These are phyloP conservation scores for Syzygium aromaticum DNA, from an alignment of 345 rosid species.

Conservation along the genomic window DNA sequence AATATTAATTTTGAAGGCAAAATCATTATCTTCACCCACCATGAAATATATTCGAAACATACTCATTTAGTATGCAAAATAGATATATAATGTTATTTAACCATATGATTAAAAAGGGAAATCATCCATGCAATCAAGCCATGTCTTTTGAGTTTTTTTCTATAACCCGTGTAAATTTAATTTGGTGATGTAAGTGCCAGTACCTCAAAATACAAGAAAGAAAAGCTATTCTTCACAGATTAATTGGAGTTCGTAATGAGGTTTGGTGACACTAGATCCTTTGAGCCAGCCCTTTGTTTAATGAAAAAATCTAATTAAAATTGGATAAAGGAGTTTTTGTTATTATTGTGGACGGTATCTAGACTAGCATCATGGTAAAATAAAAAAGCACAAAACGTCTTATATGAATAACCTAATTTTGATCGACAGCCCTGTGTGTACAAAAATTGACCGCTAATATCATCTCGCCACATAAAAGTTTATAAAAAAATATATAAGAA, in stretches of 20 bases:
- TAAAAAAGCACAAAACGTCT: background rate
- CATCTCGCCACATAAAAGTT: background rate
- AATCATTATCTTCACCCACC: background rate
- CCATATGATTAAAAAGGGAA: background rate
- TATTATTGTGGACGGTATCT: no score
- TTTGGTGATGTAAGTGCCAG: background rate
- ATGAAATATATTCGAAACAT: background rate
- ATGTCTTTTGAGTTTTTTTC: background rate
- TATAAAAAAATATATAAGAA: background rate
- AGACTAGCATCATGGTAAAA: accelerated
- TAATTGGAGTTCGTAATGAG: background rate
- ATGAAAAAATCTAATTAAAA: background rate
- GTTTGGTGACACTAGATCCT: background rate
- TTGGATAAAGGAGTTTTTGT: background rate
- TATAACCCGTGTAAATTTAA: background rate
- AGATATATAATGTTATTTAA: background rate
- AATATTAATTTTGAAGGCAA: background rate
- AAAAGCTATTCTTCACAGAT: background rate
- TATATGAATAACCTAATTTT: background rate
- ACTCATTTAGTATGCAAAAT: no score
- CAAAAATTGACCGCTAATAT: background rate
- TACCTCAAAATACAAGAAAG: background rate
- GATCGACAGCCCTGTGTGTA: background rate
- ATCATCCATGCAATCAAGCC: accelerated
- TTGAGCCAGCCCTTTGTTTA: accelerated